Conservation (phyloP, 257 asterid genomes). For the Solanum bulbocastanum region DNA sequence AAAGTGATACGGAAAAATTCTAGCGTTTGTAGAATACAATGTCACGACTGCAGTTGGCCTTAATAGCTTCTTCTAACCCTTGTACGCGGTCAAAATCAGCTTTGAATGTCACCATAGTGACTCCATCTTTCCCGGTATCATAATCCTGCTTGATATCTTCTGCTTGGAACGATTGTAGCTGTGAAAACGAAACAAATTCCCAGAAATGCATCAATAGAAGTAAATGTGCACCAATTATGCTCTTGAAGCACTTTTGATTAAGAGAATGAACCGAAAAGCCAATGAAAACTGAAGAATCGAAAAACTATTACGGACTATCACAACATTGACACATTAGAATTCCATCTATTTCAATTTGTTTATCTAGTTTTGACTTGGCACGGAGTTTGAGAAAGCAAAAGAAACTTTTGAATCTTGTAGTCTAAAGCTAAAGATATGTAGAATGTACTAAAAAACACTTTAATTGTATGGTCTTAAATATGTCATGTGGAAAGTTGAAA, state of each 20-base stretch:
- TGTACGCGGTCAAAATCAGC: slow-evolving; percentile 72
- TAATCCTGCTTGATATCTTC: slow-evolving; percentile 96
- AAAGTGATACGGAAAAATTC: not conserved
- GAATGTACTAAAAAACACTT: accelerated
- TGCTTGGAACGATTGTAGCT: slow-evolving; percentile 78
- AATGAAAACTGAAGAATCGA: not conserved
- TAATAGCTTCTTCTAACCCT: slow-evolving; percentile 77
- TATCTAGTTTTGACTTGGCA: not conserved
- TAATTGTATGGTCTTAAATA: not conserved
- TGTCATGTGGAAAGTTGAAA: not conserved
- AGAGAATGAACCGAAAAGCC: not conserved
- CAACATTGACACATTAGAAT: not conserved
- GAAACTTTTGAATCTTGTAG: not conserved
- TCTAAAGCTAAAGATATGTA: not conserved
- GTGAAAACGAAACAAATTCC: slow-evolving; percentile 8
- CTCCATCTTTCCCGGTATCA: slow-evolving; percentile 79
- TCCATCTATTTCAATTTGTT: not conserved
- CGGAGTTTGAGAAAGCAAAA: no score
- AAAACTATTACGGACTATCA: not conserved
- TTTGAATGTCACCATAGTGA: slow-evolving; percentile 65
- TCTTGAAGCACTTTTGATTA: not conserved
- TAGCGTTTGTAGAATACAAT: slow-evolving; percentile 56
- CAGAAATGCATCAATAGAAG: not conserved
- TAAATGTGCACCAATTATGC: not conserved
- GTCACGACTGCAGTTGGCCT: slow-evolving; percentile 66